These are phyloP conservation scores for Cadophora malorum DNA, from an alignment of 2,329 filamentous ascomycete genomes.

Conservation along the genomic window DNA sequence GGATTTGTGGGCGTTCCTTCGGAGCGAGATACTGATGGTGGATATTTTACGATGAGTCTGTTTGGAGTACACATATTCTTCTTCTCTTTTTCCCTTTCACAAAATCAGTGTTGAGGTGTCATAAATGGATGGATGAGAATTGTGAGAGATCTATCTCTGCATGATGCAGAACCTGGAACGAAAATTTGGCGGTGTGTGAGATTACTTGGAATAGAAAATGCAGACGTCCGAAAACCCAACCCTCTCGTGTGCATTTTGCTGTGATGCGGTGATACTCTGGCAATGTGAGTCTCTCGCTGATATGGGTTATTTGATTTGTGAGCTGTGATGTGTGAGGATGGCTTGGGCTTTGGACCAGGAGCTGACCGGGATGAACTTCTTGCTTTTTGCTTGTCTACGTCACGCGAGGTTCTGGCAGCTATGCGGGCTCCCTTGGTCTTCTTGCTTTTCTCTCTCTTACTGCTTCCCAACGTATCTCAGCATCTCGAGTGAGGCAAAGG, in stretches of 20 bases:
- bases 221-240: not conserved
- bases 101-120: not conserved
- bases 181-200: not conserved
- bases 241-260: not conserved
- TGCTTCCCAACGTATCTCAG: too few species aligned
- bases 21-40: not conserved
- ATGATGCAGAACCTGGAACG: not conserved
- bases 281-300: not conserved
- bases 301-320: not conserved
- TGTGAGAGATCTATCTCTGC: not conserved
- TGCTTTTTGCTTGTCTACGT: not conserved
- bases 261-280: not conserved
- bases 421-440: not conserved
- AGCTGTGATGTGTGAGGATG: not conserved
- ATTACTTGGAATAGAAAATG: not conserved
- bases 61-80: not conserved
- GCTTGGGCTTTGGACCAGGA: not conserved
- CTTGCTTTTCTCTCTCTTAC: not conserved
- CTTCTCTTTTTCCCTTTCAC: constrained; percentile 3
- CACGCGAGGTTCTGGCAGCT: not conserved
- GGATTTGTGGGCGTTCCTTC: not conserved
- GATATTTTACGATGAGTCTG: not conserved
- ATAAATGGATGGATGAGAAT: not conserved
- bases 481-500: too few species aligned
- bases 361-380: not conserved